These are phyloP conservation scores for Monilinia fructicola DNA, from an alignment of 2,329 filamentous ascomycete genomes.

Conservation along the genomic window DNA sequence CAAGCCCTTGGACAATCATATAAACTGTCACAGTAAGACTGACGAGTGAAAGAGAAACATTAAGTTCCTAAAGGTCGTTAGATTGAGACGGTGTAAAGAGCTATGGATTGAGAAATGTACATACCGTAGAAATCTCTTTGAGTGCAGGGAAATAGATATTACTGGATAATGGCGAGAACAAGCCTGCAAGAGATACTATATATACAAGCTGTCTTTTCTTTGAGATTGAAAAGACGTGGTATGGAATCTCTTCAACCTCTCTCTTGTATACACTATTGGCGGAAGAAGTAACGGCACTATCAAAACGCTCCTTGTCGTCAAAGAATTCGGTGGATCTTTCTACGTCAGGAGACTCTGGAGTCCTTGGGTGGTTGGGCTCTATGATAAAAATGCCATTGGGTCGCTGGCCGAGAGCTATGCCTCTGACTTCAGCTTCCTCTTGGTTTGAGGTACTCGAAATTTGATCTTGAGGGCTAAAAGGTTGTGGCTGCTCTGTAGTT, in stretches of 20 bases:
- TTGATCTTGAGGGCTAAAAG: neutral
- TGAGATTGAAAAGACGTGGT: constrained; percentile 32
- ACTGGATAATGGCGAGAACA: constrained; percentile 30
- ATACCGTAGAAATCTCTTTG: constrained; percentile 13
- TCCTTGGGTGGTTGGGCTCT: constrained; percentile 7
- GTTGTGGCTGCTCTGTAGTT: constrained; percentile 1
- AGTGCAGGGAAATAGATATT: constrained; percentile 32
- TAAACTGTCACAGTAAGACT: constrained; percentile 49
- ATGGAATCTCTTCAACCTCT: constrained; percentile 27
- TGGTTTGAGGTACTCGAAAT: neutral
- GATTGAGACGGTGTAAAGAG: neutral
- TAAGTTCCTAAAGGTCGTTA: constrained; percentile 11
- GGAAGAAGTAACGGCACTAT: constrained; percentile 7
- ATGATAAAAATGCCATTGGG: constrained; percentile 13
- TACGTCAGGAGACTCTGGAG: neutral
- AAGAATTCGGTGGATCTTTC: constrained; percentile 9
- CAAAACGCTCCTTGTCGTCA: neutral
- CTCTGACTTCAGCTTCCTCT: neutral
- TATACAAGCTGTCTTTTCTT: constrained; percentile 49
- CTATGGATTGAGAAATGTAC: neutral
- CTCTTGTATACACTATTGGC: constrained; percentile 17
- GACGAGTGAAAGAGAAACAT: constrained; percentile 32
- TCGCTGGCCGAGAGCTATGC: neutral
- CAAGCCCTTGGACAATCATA: constrained; percentile 52
- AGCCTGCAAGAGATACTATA: constrained; percentile 38